These are phyloP conservation scores for Tubosaeta sp. DNA, from an alignment of 768 basidiomycete species.

Conservation along the genomic window DNA sequence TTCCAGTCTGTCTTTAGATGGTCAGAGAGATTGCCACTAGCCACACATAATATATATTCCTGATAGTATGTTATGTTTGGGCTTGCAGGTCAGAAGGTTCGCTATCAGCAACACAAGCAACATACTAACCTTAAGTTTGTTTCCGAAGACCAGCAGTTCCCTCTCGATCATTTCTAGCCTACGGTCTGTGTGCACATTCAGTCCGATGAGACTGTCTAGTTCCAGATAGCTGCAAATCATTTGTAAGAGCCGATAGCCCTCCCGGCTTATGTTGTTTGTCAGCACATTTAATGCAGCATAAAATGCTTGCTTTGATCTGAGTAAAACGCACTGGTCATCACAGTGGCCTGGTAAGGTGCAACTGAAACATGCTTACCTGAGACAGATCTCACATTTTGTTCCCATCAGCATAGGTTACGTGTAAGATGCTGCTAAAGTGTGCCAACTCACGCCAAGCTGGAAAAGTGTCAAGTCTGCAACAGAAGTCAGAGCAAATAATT, in stretches of 20 bases:
- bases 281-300: background rate
- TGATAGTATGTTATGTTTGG: too few species aligned
- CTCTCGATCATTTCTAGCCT: conserved; percentile 19
- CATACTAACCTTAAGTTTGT: conserved; percentile 1
- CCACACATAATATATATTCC: background rate
- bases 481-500: background rate
- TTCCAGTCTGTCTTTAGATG: conserved; percentile 21
- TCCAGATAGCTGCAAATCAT: conserved; percentile 30
- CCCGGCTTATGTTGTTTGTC: background rate
- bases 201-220: conserved; percentile 24
- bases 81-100: too few species aligned
- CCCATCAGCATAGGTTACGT: conserved; percentile 32
- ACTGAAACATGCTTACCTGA: conserved; percentile 25
- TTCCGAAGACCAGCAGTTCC: conserved; percentile 17
- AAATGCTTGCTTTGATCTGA: too few species aligned
- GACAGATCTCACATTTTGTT: conserved; percentile 35
- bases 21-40: background rate
- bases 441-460: conserved; percentile 35
- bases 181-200: conserved; percentile 30
- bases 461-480: conserved; percentile 6
- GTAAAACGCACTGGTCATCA: too few species aligned
- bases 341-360: too few species aligned
- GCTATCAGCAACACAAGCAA: too few species aligned
- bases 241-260: conserved; percentile 25
- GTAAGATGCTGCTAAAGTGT: conserved; percentile 27